phyloP scores from a whole-genome alignment of 1,139 yeast species.

The Suhomyces bolitotheri region DNA sequence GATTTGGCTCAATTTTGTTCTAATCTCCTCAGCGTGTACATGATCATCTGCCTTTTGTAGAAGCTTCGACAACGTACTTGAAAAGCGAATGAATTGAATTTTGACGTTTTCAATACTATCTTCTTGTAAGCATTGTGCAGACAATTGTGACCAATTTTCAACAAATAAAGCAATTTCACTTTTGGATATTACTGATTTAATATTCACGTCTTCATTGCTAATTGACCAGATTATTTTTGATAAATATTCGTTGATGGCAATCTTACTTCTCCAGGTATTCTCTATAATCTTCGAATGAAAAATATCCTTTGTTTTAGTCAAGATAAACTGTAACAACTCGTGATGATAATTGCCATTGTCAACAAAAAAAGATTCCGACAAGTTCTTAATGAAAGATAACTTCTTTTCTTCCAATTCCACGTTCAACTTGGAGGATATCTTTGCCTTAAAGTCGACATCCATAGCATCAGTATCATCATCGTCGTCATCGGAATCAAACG shows the following conservation, averaged over 20 bases:
- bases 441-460: slow-evolving; percentile 26
- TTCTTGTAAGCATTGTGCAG: slow-evolving; percentile 35
- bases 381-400: slow-evolving; percentile 32
- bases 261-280: slow-evolving; percentile 62
- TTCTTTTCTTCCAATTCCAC: slow-evolving; percentile 41
- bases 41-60: slow-evolving; percentile 15
- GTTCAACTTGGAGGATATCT: slow-evolving; percentile 28
- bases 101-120: slow-evolving; percentile 65
- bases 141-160: slow-evolving; percentile 27
- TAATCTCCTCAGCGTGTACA: slow-evolving; percentile 35
- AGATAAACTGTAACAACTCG: slow-evolving; percentile 28
- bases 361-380: slow-evolving; percentile 30
- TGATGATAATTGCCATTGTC: slow-evolving; percentile 19
- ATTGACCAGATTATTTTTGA: slow-evolving; percentile 8
- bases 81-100: slow-evolving; percentile 44
- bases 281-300: slow-evolving; percentile 36
- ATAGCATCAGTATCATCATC: slow-evolving; percentile 27
- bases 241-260: slow-evolving; percentile 42
- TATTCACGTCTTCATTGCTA: background rate
- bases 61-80: slow-evolving; percentile 22
- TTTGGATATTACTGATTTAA: background rate
- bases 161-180: slow-evolving; percentile 19
- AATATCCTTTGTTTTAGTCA: slow-evolving; percentile 21
- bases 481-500: slow-evolving; percentile 26
- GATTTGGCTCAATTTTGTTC: slow-evolving; percentile 12